Percentiles rank a stretch among this genome's conserved stretches.
phyloP scores from a whole-genome alignment of 1,284 basidiomycete genomes.

The Sanghuangporus baumii region DNA sequence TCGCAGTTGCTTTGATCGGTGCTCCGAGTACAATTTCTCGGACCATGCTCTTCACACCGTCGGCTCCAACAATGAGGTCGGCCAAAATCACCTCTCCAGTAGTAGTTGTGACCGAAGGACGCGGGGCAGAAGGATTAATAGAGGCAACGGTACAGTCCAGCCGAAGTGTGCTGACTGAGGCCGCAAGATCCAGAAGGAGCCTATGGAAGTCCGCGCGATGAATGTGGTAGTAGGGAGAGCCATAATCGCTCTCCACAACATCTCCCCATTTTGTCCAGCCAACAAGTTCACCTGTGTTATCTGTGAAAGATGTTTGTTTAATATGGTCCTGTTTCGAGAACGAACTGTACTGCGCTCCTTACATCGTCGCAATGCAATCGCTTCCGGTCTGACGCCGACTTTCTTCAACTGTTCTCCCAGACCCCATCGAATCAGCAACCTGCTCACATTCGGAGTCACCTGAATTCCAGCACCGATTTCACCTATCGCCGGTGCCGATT shows the following conservation, averaged over 20 bases:
- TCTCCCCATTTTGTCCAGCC: constrained; percentile 37
- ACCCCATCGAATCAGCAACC: constrained; percentile 39
- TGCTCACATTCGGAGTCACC: constrained; percentile 40
- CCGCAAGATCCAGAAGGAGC: constrained; percentile 25
- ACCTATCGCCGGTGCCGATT: constrained; percentile 36
- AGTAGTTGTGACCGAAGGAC: constrained; percentile 31
- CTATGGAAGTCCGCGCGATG: constrained; percentile 37
- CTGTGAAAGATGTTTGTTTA: constrained; percentile 11
- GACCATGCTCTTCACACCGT: constrained; percentile 48
- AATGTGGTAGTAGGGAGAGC: constrained; percentile 42
- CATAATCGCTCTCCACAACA: constrained; percentile 32
- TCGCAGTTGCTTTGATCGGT: constrained; percentile 31
- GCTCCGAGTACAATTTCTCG: constrained; percentile 37
- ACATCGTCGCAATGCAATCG: constrained; percentile 37
- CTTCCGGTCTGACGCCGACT: constrained; percentile 35
- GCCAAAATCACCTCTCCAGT: constrained; percentile 35
- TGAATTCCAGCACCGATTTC: constrained; percentile 50
- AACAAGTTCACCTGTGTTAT: constrained; percentile 36
- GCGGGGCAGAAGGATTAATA: constrained; percentile 35
- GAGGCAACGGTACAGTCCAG: constrained; percentile 26
- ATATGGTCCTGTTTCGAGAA: background rate
- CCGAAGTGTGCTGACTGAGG: constrained; percentile 21
- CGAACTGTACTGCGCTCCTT: constrained; percentile 4
- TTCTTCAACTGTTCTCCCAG: constrained; percentile 31
- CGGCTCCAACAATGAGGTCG: constrained; percentile 50